phyloP scores from a whole-genome alignment of 1,284 basidiomycete species.

The Trametes sp. region DNA sequence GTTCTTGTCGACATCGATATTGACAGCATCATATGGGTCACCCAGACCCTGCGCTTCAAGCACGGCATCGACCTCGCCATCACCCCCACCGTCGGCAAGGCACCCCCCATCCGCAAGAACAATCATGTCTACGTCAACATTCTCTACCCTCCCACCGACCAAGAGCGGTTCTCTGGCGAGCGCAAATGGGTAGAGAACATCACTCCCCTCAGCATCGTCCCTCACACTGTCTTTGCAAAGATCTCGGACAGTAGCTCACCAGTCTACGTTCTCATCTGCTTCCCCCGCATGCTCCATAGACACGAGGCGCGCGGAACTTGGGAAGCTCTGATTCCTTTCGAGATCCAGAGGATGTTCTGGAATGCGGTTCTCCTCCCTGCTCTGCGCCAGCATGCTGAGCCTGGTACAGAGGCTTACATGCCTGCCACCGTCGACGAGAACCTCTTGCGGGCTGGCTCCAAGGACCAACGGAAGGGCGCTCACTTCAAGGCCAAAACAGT shows the following conservation, averaged over 20 bases:
- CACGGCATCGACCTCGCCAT: not conserved
- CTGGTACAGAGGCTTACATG: not conserved
- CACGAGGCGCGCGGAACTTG: not conserved
- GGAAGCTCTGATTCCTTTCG: not conserved
- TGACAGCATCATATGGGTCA: slow-evolving; percentile 10
- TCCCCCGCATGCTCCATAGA: not conserved
- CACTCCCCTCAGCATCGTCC: slow-evolving; percentile 1
- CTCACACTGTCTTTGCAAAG: not conserved
- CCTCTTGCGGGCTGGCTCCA: not conserved
- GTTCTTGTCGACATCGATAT: not conserved
- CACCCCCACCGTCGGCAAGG: not conserved
- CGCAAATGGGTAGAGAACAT: not conserved
- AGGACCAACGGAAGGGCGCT: not conserved
- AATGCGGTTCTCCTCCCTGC: not conserved
- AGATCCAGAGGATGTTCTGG: not conserved
- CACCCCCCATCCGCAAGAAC: slow-evolving; percentile 4
- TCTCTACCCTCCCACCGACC: not conserved
- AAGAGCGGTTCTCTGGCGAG: not conserved
- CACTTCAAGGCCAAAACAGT: not conserved
- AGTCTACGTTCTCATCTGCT: not conserved
- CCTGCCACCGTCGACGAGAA: not conserved
- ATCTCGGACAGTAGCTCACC: not conserved
- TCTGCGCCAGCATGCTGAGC: not conserved
- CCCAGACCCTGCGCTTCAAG: not conserved
- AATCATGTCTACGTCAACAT: slow-evolving; percentile 3